Base-by-base conservation (phyloP, 2,329 filamentous ascomycete species). In the Colletotrichum noveboracense region DNA sequence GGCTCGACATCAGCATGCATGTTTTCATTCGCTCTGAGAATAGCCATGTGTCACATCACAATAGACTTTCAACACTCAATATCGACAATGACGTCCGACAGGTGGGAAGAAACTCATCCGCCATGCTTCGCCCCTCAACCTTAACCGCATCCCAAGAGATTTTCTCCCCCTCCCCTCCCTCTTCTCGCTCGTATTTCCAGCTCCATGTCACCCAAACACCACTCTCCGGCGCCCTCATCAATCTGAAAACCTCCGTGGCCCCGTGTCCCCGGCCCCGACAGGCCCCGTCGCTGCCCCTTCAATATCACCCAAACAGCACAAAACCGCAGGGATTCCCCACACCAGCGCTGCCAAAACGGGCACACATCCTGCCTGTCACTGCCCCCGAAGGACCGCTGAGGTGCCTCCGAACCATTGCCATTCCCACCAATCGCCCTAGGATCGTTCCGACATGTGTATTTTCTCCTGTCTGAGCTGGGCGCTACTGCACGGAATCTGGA, bases 351-450 rank as follows among this genome's bases (percentile, higher is more conserved):
- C 67, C 26, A 12, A 70, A 70, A 56, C 26, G 32, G 72, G 43
- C 21, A 21, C 28, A 55, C 66, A 56, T 67, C 58, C 58, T 56
- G 43, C 16, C 24, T 21, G 28, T 43, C 10, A 32, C 66, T 56
- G 26, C 14, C 67, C 34, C 58, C 66, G 38, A 66, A 66, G 3
- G 16, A 9, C 16, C 38, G 28, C 69, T 61, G 58, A 61, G 16
- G 32, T 61, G 58, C 30, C 58, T 34, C 43, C 43, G 34, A 62
- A 62, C 21, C 18, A 28, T 43, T 36, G n/a, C 48, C 67, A 74
- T 60, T 74, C 72, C 69, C 72, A 72, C 72, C 72, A 75, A 72
- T 75, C 61, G 55, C 34, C 66, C 60, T 36, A 48, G 21, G 26
- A 52, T 60, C 34, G 13, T 3, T 71, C 52, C 30, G 66, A 16